Percentiles rank a stretch among this genome's conserved stretches.
phyloP scores from a whole-genome alignment of 2,329 filamentous ascomycete species.

The Ambrosiella cleistominuta region DNA sequence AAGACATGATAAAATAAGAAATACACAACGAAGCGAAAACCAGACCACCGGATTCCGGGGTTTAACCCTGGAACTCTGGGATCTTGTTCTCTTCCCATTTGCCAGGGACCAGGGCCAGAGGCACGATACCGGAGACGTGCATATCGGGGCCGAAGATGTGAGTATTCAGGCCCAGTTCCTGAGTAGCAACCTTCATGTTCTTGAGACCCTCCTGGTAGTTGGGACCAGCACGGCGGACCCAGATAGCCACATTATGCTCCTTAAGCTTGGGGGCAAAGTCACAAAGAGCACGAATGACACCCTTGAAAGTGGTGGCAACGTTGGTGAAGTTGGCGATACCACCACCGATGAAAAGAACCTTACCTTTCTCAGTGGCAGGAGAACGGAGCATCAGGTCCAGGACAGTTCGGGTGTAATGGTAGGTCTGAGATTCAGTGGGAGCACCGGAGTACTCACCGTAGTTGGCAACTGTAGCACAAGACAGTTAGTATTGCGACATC shows the following conservation, averaged over 20 bases:
- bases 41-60: not conserved
- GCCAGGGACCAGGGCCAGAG: slow-evolving; percentile 60
- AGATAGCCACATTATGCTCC: slow-evolving; percentile 97
- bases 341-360: slow-evolving; percentile 95
- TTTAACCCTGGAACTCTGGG: slow-evolving; percentile 42
- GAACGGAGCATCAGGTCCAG: slow-evolving; percentile 94
- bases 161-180: slow-evolving; percentile 68
- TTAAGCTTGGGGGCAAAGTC: slow-evolving; percentile 71
- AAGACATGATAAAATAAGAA: not conserved
- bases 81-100: slow-evolving; percentile 44
- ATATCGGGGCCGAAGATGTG: slow-evolving; percentile 60
- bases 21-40: not conserved
- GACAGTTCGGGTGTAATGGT: slow-evolving; percentile 95
- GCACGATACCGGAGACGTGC: slow-evolving; percentile 95
- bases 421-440: slow-evolving; percentile 95
- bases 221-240: slow-evolving; percentile 72
- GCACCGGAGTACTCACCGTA: slow-evolving; percentile 99
- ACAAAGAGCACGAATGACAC: slow-evolving; percentile 88
- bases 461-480: slow-evolving; percentile 51
- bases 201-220: slow-evolving; percentile 99
- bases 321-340: slow-evolving; percentile 99
- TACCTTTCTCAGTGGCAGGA: slow-evolving; percentile 70
- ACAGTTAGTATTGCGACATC: not conserved
- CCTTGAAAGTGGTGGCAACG: slow-evolving; percentile 98
- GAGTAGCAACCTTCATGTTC: slow-evolving; percentile 95